These are phyloP conservation scores for Tolypocladium ovalisporum DNA, from an alignment of 2,329 filamentous ascomycete genomes.

Conservation along the genomic window DNA sequence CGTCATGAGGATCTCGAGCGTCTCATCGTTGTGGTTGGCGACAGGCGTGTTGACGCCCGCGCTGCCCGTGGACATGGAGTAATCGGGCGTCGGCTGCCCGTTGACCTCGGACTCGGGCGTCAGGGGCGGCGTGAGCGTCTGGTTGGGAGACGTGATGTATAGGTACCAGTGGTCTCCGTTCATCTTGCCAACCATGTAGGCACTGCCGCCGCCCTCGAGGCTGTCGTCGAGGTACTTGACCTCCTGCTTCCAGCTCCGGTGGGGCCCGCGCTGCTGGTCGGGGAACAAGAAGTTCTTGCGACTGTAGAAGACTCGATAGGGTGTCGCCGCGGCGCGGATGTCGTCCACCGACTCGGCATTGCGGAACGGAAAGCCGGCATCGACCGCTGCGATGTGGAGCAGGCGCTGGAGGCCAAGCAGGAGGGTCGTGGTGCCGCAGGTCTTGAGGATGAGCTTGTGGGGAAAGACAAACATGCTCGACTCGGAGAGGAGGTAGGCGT, in stretches of 20 bases:
- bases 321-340: conserved; percentile 67
- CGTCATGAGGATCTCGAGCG: conserved; percentile 63
- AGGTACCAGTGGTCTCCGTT: conserved; percentile 99
- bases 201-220: conserved; percentile 85
- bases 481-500: conserved; percentile 94
- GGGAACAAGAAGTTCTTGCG: conserved; percentile 98
- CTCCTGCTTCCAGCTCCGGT: conserved; percentile 96
- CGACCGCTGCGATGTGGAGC: conserved; percentile 77
- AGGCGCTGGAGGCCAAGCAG: conserved; percentile 82
- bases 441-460: conserved; percentile 99
- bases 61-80: conserved; percentile 43
- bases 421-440: conserved; percentile 91
- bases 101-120: conserved; percentile 51
- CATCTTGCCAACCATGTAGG: conserved; percentile 99
- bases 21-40: conserved; percentile 57
- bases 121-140: conserved; percentile 67
- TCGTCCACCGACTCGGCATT: conserved; percentile 56
- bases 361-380: conserved; percentile 81
- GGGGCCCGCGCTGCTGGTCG: conserved; percentile 84
- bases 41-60: conserved; percentile 27
- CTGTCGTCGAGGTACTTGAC: conserved; percentile 86
- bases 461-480: conserved; percentile 99
- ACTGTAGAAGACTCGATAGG: conserved; percentile 96
- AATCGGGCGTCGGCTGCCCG: conserved; percentile 21
- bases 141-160: conserved; percentile 84